These are phyloP conservation scores for Paecilomyces dactylethromorphus DNA, from an alignment of 2,329 filamentous ascomycete genomes.

Conservation along the genomic window DNA sequence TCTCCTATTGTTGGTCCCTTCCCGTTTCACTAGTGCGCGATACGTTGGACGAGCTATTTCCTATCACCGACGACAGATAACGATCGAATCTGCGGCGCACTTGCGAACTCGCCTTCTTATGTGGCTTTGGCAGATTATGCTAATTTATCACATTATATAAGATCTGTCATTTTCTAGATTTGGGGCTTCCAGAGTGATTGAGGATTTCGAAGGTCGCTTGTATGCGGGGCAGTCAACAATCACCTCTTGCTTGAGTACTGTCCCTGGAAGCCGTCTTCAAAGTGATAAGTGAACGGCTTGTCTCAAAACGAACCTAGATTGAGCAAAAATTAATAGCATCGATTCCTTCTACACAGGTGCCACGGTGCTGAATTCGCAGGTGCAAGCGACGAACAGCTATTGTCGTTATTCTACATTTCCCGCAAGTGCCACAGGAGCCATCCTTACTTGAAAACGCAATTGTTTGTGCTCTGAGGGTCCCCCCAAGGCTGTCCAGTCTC, in stretches of 20 bases:
- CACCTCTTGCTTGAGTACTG: not conserved
- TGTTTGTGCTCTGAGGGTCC: not conserved
- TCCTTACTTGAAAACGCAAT: not conserved
- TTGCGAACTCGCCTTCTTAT: not conserved
- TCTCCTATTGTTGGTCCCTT: not conserved
- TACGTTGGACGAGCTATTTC: not conserved
- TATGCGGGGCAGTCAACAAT: not conserved
- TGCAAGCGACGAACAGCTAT: not conserved
- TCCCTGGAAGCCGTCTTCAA: not conserved
- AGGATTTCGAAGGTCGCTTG: not conserved
- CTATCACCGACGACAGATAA: not conserved
- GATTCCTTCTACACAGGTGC: not conserved
- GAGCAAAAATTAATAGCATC: not conserved
- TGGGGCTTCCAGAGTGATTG: not conserved
- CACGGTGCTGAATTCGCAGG: not conserved
- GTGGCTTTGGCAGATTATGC: not conserved
- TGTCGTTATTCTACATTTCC: not conserved
- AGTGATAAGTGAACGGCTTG: not conserved
- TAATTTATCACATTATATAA: not conserved
- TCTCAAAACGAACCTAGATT: not conserved
- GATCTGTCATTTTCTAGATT: not conserved
- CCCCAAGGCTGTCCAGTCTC: not conserved
- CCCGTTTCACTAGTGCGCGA: not conserved
- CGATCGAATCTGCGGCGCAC: not conserved
- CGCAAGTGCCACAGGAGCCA: not conserved